Percentiles rank a stretch among this genome's conserved stretches.
Evolutionary conservation across 2,329 filamentous ascomycete species (phyloP).

Genomic region (Davidsoniella australis): DNA sequence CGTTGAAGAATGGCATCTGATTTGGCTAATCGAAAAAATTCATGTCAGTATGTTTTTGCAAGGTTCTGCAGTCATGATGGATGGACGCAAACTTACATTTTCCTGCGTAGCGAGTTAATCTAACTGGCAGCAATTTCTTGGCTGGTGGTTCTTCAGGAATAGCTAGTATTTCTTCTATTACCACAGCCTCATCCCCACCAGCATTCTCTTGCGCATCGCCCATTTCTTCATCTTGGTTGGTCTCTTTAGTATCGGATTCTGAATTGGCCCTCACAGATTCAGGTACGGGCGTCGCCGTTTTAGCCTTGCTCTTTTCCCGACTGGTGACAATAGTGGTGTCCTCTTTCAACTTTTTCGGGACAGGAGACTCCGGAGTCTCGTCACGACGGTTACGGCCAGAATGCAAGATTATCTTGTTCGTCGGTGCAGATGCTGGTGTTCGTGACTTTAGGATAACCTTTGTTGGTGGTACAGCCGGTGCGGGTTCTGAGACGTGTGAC

Average conservation of each 20-base stretch:
- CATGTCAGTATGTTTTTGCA: background rate
- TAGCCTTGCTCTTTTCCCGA: slow-evolving; percentile 8
- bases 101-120: slow-evolving; percentile 9
- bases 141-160: slow-evolving; percentile 6
- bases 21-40: background rate
- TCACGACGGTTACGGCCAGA: slow-evolving; percentile 27
- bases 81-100: slow-evolving; percentile 3
- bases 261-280: slow-evolving; percentile 1
- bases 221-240: background rate
- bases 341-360: background rate
- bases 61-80: background rate
- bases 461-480: slow-evolving; percentile 24
- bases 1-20: slow-evolving; percentile 9
- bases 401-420: slow-evolving; percentile 49
- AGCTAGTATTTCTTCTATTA: background rate
- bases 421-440: slow-evolving; percentile 3
- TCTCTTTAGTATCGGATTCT: background rate
- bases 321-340: background rate
- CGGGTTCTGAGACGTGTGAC: slow-evolving; percentile 52
- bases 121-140: slow-evolving; percentile 7
- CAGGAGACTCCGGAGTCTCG: slow-evolving; percentile 4
- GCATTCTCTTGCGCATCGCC: background rate
- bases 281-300: slow-evolving; percentile 3
- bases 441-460: slow-evolving; percentile 21
- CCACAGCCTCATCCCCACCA: background rate